Evolutionary conservation across 306 rosid species (phyloP), one percentile per base, ranked within the genome.

Genomic region (Morella rubra): DNA sequence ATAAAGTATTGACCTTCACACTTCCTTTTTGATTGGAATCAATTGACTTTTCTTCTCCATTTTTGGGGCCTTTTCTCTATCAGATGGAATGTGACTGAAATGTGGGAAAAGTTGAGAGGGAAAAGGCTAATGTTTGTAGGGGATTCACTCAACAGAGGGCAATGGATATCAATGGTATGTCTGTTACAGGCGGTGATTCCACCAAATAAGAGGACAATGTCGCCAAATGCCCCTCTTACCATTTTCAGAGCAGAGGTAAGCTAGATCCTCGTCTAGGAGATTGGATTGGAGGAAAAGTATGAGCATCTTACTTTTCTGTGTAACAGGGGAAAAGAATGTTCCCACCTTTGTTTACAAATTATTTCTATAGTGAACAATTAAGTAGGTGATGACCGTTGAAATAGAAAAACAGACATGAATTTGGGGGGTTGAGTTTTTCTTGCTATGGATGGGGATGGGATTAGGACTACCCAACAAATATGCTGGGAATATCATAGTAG

Each of bases 41-140:
- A 51, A 83, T 78, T 65, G 49, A 65, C 74, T 73, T 65, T 16
- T 73, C 50, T 76, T 69, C 27, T 69, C 42, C 16, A 2, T 8
- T 8, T 44, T 65, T n/a, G 2, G 44, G 10, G 40, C 13, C 46
- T 10, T n/a, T 66, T 66, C 19, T 61, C 60, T 32, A 85, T 77
- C 82, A 95, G 99, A 81, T 87, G 97, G 97, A 77, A 84, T 76
- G 90, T 81, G 61, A 85, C 61, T 40, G 91, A 90, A 80, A 88
- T 95, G 87, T 95, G 99, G 99, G 97, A 95, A 92, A 92, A 88
- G 82, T 85, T 95, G 84, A 90, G 97, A 85, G 81, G 77, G 62
- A 95, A 92, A 86, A 87, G 99, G 83, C 81, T 95, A 76, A 95
- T 95, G 99, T 95, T 95, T 87, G 99, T 92, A 7, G 99, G 99